phyloP scores from a whole-genome alignment of 257 asterid genomes.

The Ocimum tenuiflorum region DNA sequence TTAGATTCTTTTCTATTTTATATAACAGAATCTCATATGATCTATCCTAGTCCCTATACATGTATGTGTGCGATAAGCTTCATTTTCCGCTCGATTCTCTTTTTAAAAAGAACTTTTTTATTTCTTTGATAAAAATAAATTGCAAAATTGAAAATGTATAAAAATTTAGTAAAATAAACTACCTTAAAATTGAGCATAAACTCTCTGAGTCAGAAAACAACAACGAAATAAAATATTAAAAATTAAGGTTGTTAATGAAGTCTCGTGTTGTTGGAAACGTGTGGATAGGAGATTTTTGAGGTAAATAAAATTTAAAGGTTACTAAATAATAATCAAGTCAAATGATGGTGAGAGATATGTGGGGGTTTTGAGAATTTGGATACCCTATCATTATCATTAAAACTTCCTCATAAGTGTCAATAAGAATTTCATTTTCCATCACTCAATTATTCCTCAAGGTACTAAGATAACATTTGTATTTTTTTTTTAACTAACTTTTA shows the following conservation, averaged over 20 bases:
- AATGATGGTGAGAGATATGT: conserved; percentile 25
- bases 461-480: not conserved
- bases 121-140: too few species aligned
- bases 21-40: too few species aligned
- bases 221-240: too few species aligned
- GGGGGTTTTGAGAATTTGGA: conserved; percentile 23
- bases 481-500: not conserved
- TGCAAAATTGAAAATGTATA: too few species aligned
- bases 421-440: not conserved
- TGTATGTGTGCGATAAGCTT: too few species aligned
- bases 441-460: not conserved
- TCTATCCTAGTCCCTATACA: too few species aligned
- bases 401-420: not conserved
- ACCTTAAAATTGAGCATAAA: too few species aligned
- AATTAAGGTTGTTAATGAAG: not conserved
- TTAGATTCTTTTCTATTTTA: too few species aligned
- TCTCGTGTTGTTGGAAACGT: conserved; percentile 31
- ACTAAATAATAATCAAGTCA: conserved; percentile 1
- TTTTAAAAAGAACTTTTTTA: too few species aligned
- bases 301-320: conserved; percentile 2
- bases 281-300: conserved; percentile 21
- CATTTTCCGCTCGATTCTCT: too few species aligned
- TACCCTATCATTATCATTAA: conserved; percentile 9
- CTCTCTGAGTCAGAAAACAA: too few species aligned
- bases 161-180: too few species aligned